Conservation (phyloP, 2,329 filamentous ascomycete genomes). For the Tolypocladium album region DNA sequence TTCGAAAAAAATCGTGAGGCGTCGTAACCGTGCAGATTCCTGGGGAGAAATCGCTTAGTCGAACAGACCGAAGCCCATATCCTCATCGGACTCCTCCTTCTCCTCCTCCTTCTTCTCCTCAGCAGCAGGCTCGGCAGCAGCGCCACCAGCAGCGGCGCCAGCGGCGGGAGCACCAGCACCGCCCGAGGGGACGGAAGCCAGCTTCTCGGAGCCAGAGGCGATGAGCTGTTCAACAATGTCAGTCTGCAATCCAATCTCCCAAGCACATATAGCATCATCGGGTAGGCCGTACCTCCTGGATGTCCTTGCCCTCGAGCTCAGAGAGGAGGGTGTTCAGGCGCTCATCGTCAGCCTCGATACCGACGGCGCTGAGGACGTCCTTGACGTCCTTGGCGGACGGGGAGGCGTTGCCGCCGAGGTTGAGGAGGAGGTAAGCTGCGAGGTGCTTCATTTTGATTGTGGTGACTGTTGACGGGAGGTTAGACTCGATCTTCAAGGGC, state of each 20-base stretch:
- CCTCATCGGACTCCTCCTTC: slow-evolving; percentile 70
- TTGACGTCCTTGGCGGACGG: slow-evolving; percentile 83
- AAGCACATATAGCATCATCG: background rate
- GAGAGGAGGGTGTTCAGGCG: slow-evolving; percentile 78
- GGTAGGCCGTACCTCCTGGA: slow-evolving; percentile 66
- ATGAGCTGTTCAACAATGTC: slow-evolving; percentile 57
- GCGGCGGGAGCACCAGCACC: slow-evolving; percentile 64
- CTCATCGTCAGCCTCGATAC: slow-evolving; percentile 84
- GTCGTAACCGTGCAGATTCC: slow-evolving; percentile 18
- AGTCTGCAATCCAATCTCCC: slow-evolving; percentile 4
- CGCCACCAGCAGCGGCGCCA: slow-evolving; percentile 57
- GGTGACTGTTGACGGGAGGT: slow-evolving; percentile 20
- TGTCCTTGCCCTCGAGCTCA: slow-evolving; percentile 86
- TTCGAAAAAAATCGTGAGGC: slow-evolving; percentile 21
- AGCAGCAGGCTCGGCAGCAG: slow-evolving; percentile 49
- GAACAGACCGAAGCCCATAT: slow-evolving; percentile 70
- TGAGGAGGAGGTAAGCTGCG: slow-evolving; percentile 96
- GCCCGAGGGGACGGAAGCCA: slow-evolving; percentile 93
- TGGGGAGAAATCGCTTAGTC: slow-evolving; percentile 42
- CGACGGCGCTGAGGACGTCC: slow-evolving; percentile 81
- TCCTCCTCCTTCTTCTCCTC: slow-evolving; percentile 71
- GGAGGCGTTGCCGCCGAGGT: slow-evolving; percentile 82
- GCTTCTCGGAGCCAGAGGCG: slow-evolving; percentile 78
- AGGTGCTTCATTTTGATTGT: slow-evolving; percentile 94
- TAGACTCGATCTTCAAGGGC: slow-evolving; percentile 10